A percentile compares a stretch with the other conserved stretches of the same genome.
Evolutionary conservation across 108 stramenopile species (phyloP).

Genomic region (Phaeodactylum tricornutum): DNA sequence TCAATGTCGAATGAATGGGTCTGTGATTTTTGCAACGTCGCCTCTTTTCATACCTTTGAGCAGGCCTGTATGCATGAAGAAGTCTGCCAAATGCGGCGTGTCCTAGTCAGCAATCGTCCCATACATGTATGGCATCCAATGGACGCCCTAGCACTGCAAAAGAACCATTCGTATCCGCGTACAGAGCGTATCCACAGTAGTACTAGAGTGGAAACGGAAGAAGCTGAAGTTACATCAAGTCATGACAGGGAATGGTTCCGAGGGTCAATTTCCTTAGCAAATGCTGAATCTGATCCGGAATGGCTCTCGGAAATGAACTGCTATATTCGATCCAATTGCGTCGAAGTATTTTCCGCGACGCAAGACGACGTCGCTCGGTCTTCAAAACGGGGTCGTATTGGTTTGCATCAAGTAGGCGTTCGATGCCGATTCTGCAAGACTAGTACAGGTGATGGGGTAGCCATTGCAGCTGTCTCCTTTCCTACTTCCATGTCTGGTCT

Average conservation of each 20-base stretch:
- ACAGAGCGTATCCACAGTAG: no score
- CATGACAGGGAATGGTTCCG: constrained; percentile 14
- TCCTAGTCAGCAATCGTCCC: no score
- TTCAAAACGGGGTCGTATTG: constrained; percentile 33
- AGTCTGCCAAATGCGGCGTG: constrained; percentile 17
- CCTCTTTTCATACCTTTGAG: constrained; percentile 42
- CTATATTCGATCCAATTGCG: constrained; percentile 49
- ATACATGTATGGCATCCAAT: no score
- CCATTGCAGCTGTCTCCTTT: constrained; percentile 26
- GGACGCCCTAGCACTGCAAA: no score
- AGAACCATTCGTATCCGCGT: no score
- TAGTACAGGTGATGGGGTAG: constrained; percentile 11
- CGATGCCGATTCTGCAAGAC: constrained; percentile 48
- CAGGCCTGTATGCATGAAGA: constrained; percentile 56
- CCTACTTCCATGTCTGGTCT: constrained; percentile 32
- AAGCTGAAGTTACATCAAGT: no score
- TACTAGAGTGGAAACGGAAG: no score
- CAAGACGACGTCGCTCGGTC: constrained; percentile 6
- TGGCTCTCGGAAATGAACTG: constrained; percentile 61
- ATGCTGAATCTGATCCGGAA: constrained; percentile 30
- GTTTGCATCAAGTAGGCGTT: constrained; percentile 45
- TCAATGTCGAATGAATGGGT: constrained; percentile 32
- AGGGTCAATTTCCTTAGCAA: constrained; percentile 20
- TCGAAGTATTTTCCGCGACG: constrained; percentile 42
- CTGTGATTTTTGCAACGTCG: constrained; percentile 51